Conservation (phyloP, 352 stramenopile species). For the Phytophthora sp. region DNA sequence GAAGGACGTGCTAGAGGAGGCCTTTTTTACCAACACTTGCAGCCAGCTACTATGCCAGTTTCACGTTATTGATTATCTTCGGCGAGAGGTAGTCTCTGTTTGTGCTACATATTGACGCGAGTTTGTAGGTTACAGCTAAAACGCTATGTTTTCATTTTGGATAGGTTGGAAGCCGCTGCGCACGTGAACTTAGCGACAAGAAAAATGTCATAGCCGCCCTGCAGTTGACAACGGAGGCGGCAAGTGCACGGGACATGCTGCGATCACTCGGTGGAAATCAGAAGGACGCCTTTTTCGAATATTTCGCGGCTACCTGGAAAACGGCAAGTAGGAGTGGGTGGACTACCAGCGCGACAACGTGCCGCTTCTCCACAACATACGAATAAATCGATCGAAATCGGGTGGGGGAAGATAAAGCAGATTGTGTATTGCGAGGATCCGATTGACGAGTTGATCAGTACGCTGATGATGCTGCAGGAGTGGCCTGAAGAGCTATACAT, state of each 20-base stretch:
- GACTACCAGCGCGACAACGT: background rate
- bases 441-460: background rate
- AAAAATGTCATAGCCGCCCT: background rate
- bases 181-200: background rate
- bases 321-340: conserved; percentile 21
- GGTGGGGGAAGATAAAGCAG: background rate
- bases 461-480: conserved; percentile 8
- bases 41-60: conserved; percentile 17
- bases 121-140: too few species aligned
- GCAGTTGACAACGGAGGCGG: conserved; percentile 10
- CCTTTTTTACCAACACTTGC: conserved; percentile 5
- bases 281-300: conserved; percentile 1
- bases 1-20: conserved; percentile 14
- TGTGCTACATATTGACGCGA: background rate
- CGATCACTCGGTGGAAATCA: conserved; percentile 4
- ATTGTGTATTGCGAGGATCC: background rate
- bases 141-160: background rate
- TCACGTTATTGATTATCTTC: conserved; percentile 17
- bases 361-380: too few species aligned
- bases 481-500: background rate
- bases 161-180: conserved; percentile 10
- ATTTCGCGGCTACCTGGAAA: conserved; percentile 16
- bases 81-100: conserved; percentile 3
- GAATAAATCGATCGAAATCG: background rate
- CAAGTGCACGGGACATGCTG: conserved; percentile 8